Evolutionary conservation across 2,329 filamentous ascomycete genomes (phyloP).

Genomic region (Xenoacremonium recifei): DNA sequence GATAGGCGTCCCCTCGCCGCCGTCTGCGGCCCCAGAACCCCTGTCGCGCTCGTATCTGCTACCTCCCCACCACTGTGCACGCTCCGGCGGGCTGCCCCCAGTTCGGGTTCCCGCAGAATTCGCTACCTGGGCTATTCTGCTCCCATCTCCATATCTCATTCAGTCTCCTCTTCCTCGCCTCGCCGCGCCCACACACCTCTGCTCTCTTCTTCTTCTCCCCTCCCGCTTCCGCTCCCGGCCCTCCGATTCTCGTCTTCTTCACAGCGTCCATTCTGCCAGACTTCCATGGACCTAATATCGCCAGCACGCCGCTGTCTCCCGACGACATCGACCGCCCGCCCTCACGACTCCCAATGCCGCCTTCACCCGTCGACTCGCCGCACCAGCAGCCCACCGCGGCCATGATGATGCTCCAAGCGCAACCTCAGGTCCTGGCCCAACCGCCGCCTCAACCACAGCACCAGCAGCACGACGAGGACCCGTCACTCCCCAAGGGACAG

Average conservation of each 20-base stretch:
- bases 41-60: no score
- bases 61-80: no score
- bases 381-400: slow-evolving; percentile 21
- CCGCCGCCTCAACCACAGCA: not conserved
- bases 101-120: no score
- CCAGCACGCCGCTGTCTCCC: slow-evolving; percentile 15
- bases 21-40: no score
- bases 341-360: slow-evolving; percentile 26
- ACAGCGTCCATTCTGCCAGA: slow-evolving; percentile 8
- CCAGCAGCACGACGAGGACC: slow-evolving; percentile 35
- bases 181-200: no score
- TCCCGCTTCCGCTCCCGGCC: not conserved
- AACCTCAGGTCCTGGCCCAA: not conserved
- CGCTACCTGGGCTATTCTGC: no score
- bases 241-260: not conserved
- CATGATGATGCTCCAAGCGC: not conserved
- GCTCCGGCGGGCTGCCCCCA: no score
- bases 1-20: no score
- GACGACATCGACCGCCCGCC: slow-evolving; percentile 17
- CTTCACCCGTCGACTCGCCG: slow-evolving; percentile 21
- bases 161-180: no score
- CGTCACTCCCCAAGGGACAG: slow-evolving; percentile 53
- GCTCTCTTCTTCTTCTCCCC: slow-evolving; percentile 1
- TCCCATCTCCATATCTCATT: no score
- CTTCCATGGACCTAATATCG: slow-evolving; percentile 27